Conservation (phyloP, 164 flowering plant genomes). For the Nelumbo lutea region DNA sequence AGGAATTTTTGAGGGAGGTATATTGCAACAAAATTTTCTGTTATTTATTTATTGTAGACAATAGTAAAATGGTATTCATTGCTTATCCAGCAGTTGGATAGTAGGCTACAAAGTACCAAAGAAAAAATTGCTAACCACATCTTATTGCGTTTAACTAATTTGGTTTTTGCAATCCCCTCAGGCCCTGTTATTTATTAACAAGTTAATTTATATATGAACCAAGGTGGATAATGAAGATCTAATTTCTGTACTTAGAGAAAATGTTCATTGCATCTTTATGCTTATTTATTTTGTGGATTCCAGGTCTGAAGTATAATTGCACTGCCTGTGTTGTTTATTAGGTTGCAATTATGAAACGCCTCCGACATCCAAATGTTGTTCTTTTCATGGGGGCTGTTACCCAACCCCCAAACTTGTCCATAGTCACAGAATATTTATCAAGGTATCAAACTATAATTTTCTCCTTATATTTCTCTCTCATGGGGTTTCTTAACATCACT, state of each 20-base stretch:
- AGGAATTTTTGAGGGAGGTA: constrained; percentile 94
- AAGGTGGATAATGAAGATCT: neutral
- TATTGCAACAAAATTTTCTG: constrained; percentile 1
- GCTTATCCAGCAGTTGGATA: too few species aligned
- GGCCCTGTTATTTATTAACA: neutral
- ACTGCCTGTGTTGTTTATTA: constrained; percentile 18
- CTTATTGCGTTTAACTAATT: too few species aligned
- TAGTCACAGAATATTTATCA: constrained; percentile 93
- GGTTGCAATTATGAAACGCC: constrained; percentile 95
- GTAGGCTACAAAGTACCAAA: too few species aligned
- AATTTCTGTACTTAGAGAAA: neutral
- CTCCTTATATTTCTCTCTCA: neutral
- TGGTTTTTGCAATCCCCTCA: too few species aligned
- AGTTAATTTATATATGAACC: neutral
- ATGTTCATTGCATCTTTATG: neutral
- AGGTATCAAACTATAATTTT: constrained; percentile 40
- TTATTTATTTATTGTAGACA: neutral
- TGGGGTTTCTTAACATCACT: neutral
- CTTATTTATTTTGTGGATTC: neutral
- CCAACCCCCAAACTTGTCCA: constrained; percentile 89
- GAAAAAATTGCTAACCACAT: too few species aligned
- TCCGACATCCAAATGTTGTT: constrained; percentile 98
- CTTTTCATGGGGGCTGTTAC: constrained; percentile 99
- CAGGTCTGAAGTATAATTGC: neutral
- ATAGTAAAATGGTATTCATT: too few species aligned